Percentiles rank a stretch among this genome's conserved stretches.
Conservation (phyloP, 192 early-diverging fungal species). For the Pilobolus umbonatus region DNA sequence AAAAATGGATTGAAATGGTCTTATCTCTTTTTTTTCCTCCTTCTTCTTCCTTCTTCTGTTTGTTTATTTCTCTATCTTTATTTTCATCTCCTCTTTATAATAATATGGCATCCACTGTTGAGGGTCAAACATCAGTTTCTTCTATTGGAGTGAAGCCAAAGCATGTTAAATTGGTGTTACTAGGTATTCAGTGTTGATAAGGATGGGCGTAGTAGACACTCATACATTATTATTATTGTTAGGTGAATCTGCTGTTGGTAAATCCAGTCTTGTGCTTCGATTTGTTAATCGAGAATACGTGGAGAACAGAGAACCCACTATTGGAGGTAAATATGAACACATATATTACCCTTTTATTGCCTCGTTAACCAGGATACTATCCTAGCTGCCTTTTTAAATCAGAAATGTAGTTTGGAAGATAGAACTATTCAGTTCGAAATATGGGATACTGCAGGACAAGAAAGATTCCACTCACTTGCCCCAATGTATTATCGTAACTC, state of each 20-base stretch:
- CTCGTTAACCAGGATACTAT: neutral
- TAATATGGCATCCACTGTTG: constrained; percentile 14
- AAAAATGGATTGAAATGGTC: neutral
- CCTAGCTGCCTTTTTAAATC: constrained; percentile 79
- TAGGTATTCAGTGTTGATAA: constrained; percentile 45
- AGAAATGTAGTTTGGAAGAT: constrained; percentile 91
- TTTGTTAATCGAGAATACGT: constrained; percentile 96
- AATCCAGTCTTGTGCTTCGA: constrained; percentile 91
- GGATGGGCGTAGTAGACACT: neutral
- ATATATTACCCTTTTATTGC: neutral
- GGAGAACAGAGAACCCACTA: constrained; percentile 97
- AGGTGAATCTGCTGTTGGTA: constrained; percentile 95
- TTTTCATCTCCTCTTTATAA: neutral
- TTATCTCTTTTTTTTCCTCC: neutral
- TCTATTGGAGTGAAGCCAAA: constrained; percentile 65
- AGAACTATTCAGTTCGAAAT: constrained; percentile 79
- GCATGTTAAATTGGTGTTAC: constrained; percentile 95
- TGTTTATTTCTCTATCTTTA: neutral
- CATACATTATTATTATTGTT: neutral
- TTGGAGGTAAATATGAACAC: constrained; percentile 62
- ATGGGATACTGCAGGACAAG: constrained; percentile 97
- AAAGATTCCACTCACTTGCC: constrained; percentile 88
- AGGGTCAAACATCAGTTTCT: neutral
- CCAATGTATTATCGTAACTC: constrained; percentile 98
- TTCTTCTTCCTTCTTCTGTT: neutral